Evolutionary conservation across 2,329 filamentous ascomycete genomes (phyloP).

Genomic region (Trichophyton mentagrophytes): DNA sequence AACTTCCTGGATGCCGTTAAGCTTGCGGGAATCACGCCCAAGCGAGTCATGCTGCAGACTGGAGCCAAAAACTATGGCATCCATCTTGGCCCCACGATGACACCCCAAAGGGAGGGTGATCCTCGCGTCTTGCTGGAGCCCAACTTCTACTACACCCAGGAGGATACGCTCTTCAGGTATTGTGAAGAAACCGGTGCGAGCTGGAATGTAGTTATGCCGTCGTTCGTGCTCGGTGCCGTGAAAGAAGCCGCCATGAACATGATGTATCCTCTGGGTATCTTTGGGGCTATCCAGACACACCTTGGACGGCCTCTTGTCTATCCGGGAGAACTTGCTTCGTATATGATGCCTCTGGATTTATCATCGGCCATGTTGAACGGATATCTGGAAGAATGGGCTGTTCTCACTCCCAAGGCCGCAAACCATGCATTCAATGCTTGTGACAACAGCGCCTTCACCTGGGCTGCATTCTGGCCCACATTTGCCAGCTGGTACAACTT

Average conservation of each 20-base stretch:
- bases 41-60: conserved; percentile 37
- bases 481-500: conserved; percentile 19
- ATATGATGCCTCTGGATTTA: conserved; percentile 14
- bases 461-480: conserved; percentile 18
- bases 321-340: conserved; percentile 15
- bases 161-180: conserved; percentile 17
- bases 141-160: conserved; percentile 22
- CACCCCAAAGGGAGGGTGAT: conserved; percentile 18
- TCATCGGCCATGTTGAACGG: conserved; percentile 16
- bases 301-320: conserved; percentile 14
- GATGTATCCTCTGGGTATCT: conserved; percentile 16
- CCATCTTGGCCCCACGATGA: conserved; percentile 16
- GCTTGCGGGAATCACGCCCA: conserved; percentile 32
- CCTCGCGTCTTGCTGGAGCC: conserved; percentile 16
- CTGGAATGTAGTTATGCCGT: conserved; percentile 19
- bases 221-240: conserved; percentile 19
- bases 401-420: conserved; percentile 15
- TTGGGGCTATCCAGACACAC: conserved; percentile 16
- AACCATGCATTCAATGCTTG: conserved; percentile 21
- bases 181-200: conserved; percentile 14
- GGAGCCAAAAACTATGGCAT: conserved; percentile 18
- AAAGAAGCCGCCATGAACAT: conserved; percentile 18
- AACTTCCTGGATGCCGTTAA: conserved; percentile 39
- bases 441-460: conserved; percentile 18
- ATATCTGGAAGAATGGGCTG: conserved; percentile 21